Evolutionary conservation across 257 asterid species (phyloP).

Genomic region (Marsdenia floribunda): DNA sequence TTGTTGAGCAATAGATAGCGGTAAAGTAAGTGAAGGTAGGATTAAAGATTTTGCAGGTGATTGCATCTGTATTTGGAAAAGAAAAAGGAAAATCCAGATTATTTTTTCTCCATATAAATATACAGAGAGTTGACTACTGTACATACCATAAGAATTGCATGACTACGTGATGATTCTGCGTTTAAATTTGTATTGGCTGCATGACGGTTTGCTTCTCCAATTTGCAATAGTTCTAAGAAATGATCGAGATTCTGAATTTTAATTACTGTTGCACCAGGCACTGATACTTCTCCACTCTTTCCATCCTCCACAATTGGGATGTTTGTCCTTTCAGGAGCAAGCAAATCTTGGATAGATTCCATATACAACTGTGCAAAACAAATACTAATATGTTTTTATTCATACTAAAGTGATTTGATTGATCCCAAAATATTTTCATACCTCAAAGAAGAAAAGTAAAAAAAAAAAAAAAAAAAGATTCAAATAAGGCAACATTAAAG

Average conservation of each 20-base stretch:
- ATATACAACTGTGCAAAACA: slow-evolving; percentile 51
- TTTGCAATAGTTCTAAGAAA: slow-evolving; percentile 58
- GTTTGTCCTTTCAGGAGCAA: slow-evolving; percentile 74
- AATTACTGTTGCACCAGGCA: slow-evolving; percentile 65
- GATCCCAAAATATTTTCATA: not conserved
- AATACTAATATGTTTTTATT: not conserved
- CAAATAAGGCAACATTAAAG: not conserved
- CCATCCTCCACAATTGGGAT: slow-evolving; percentile 81
- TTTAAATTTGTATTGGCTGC: slow-evolving; percentile 92
- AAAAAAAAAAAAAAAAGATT: not conserved
- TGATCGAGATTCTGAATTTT: slow-evolving; percentile 66
- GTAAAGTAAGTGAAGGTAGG: not conserved
- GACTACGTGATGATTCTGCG: slow-evolving; percentile 90
- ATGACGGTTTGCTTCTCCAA: slow-evolving; percentile 83
- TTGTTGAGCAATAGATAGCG: slow-evolving; percentile 11
- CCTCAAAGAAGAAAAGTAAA: not conserved
- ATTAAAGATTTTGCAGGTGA: not conserved
- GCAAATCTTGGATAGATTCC: slow-evolving; percentile 94
- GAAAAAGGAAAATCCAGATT: not conserved
- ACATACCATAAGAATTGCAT: slow-evolving; percentile 84
- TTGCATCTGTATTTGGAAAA: not conserved
- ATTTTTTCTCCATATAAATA: not conserved
- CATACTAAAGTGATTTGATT: not conserved
- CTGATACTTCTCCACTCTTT: slow-evolving; percentile 76
- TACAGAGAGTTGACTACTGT: not conserved